Base-by-base conservation (phyloP, 139 green algal genomes). In the Chlamydomonas asymmetrica region DNA sequence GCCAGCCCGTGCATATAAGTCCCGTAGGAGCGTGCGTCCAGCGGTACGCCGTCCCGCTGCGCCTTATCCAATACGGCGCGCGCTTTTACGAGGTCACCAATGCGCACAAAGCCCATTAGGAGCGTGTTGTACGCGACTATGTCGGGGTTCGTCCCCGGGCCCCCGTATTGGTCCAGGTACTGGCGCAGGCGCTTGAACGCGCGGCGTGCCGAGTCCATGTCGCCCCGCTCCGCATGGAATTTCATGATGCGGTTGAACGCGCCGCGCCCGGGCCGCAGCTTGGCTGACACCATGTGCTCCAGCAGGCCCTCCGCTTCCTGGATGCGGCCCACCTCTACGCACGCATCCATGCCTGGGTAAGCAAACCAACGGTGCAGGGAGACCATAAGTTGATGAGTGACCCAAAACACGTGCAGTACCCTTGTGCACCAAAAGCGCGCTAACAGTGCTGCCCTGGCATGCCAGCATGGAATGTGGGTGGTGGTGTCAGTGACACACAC, bases 281-380 rank as follows among this genome's bases (percentile, higher is more conserved):
- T 43, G 5, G 39, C 63, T 38, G 66, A 45, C 1, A 77, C 71
- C 59, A 88, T 84, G 20, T 57, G 65, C 22, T 74, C 65, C 66
- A 94, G 63, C 34, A 95, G 73, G 3, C 48, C 35, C 40, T 76
- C 63, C 4, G 91, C 90, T 62, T 92, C 88, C 1, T 66, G 25
- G 0, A 87, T 38, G 2, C 65, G 64, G 3, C 88, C 87, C 3
- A 84, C 49, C 3, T 78, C 78, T 4, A 91, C 78, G 35, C 81
- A 91, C 0, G 89, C 84, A 62, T 90, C 88, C 59, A 95, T 90
- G 34, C 91, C 91, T 89, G 80, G n/a, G n/a, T n/a, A n/a, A n/a
- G n/a, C n/a, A n/a, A n/a, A n/a, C n/a, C n/a, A n/a, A n/a, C 43
- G 41, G 54, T 39, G 20, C 5, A 22, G 41, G 18, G 18, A 34